These are phyloP conservation scores for Trypanosoma melophagium DNA, from an alignment of 208 protist genomes.

Conservation along the genomic window DNA sequence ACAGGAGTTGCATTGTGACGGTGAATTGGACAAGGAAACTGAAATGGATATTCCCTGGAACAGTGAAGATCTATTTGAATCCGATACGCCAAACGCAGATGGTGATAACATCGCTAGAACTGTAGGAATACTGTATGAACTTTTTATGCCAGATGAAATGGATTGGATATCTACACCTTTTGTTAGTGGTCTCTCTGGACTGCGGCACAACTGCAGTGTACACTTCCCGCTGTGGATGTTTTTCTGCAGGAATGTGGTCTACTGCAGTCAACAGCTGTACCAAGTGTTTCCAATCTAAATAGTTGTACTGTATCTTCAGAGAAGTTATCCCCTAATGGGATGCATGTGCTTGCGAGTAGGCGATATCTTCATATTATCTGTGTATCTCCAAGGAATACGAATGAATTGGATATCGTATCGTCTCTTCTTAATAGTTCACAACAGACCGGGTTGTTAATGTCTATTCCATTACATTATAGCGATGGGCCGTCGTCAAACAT, in stretches of 20 bases:
- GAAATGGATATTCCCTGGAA: background rate
- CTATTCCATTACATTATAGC: conserved; percentile 11
- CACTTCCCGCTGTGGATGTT: conserved; percentile 7
- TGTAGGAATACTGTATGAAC: background rate
- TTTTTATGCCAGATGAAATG: background rate
- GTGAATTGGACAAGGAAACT: background rate
- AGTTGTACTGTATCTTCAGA: background rate
- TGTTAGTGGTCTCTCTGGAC: conserved; percentile 1
- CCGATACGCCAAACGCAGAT: too few relatives aligned
- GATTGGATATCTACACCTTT: conserved; percentile 10
- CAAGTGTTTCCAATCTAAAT: background rate
- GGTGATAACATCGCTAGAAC: background rate
- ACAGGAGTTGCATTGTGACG: background rate
- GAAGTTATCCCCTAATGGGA: background rate
- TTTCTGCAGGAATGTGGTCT: conserved; percentile 2
- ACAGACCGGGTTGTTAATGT: conserved; percentile 13
- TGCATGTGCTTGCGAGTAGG: conserved; percentile 18
- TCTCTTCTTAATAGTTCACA: background rate
- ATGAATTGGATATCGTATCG: background rate
- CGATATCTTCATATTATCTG: conserved; percentile 21
- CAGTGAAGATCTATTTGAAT: conserved; percentile 5
- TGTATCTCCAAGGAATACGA: background rate
- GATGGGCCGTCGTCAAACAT: too few relatives aligned
- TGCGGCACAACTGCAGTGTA: conserved; percentile 1
- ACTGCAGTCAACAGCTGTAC: background rate